A percentile compares a stretch with the other conserved stretches of the same genome.
These are phyloP conservation scores for Alternaria burnsii DNA, from an alignment of 2,329 filamentous ascomycete species.

Conservation along the genomic window DNA sequence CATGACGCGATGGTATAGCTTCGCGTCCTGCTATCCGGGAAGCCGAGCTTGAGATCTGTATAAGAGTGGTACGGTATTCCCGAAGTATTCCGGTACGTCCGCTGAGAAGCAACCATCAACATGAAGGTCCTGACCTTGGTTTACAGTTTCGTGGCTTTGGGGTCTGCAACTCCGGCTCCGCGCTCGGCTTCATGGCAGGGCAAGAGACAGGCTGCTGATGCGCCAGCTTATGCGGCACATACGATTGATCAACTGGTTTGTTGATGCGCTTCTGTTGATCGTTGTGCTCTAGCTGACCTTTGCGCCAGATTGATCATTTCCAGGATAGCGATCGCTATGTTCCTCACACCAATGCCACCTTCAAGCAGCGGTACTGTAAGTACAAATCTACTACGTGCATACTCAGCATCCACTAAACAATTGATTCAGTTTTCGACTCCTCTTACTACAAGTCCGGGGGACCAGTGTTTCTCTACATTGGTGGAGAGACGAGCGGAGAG, in stretches of 20 bases:
- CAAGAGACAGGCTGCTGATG: conserved; percentile 22
- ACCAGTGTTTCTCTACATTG: conserved; percentile 60
- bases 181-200: conserved; percentile 5
- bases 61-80: background rate
- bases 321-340: conserved; percentile 52
- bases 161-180: conserved; percentile 8
- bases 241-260: conserved; percentile 38
- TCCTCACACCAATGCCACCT: conserved; percentile 59
- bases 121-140: conserved; percentile 22
- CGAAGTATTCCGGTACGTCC: background rate
- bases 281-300: background rate
- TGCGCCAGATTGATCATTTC: conserved; percentile 57
- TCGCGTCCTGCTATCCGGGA: background rate
- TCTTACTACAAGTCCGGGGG: conserved; percentile 64
- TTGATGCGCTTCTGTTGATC: background rate
- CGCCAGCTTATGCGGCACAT: conserved; percentile 31
- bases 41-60: conserved; percentile 5
- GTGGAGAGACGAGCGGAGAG: conserved; percentile 56
- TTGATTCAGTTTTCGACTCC: conserved; percentile 54
- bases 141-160: conserved; percentile 14
- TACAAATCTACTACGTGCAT: background rate
- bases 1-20: conserved; percentile 15
- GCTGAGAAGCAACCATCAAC: background rate
- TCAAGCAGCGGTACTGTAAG: conserved; percentile 61
- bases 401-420: background rate